Evolutionary conservation across 768 basidiomycete genomes (phyloP).

Genomic region (Asterophora parasitica): DNA sequence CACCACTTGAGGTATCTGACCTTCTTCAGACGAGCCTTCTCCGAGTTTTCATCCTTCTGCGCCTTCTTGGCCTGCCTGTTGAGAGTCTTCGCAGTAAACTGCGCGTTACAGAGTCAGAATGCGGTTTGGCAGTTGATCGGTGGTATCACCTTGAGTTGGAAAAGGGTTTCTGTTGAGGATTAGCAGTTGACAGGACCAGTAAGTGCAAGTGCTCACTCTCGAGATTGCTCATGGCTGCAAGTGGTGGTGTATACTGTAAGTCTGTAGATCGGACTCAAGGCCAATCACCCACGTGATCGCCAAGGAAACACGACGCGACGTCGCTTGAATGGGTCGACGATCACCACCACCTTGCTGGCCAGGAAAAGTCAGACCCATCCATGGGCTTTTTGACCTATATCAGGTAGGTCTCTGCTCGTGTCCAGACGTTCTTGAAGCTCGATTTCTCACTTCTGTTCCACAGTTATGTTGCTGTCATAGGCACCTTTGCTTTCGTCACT

Average conservation of each 20-base stretch:
- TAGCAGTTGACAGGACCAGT: slow-evolving; percentile 18
- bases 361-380: slow-evolving; percentile 5
- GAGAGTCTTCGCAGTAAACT: slow-evolving; percentile 98
- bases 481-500: slow-evolving; percentile 86
- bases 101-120: background rate
- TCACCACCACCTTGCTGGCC: slow-evolving; percentile 10
- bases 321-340: background rate
- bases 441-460: slow-evolving; percentile 2
- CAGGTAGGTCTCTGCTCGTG: slow-evolving; percentile 35
- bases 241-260: background rate
- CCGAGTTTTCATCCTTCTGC: slow-evolving; percentile 86
- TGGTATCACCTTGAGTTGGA: slow-evolving; percentile 84
- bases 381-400: slow-evolving; percentile 61
- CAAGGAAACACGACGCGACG: too few species aligned
- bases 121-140: slow-evolving; percentile 9
- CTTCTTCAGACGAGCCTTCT: slow-evolving; percentile 93
- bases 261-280: background rate
- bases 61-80: slow-evolving; percentile 96
- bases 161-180: slow-evolving; percentile 78
- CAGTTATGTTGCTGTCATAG: slow-evolving; percentile 72
- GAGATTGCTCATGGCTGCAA: slow-evolving; percentile 67
- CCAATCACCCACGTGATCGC: slow-evolving; percentile 14
- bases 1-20: slow-evolving; percentile 32
- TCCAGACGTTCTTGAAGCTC: background rate
- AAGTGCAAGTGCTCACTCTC: slow-evolving; percentile 65